Base-by-base conservation (phyloP, 106 monocot genomes). In the Xerophyta viscosa region DNA sequence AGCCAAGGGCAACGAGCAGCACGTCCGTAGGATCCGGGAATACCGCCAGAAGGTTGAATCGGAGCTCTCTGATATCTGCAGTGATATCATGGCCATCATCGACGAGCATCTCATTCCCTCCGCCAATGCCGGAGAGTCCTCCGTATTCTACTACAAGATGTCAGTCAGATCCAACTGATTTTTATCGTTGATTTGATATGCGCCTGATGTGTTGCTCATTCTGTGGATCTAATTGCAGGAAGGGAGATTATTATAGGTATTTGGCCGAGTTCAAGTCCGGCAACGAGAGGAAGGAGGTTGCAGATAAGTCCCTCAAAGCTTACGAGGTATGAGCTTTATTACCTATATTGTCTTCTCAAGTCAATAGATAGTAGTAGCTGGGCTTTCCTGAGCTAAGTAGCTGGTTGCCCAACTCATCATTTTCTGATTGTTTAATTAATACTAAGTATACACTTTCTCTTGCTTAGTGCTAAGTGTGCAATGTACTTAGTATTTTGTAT, bases 101-200 rank as follows among this genome's bases (percentile, higher is more conserved):
- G 83, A 73, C 30, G 77, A 73, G 44, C 83, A 83, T 31, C 70
- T 78, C 46, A 69, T 83, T 11, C 83, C 83, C 1, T 74, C 73
- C 7, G 61, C 83, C 5, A 46, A 47, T 39, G 39, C 77, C 12
- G 59, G 73, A 25, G 83, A 83, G 29, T 74, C 73, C 0, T 21
- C 69, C 18, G 83, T 74, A 29, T 83, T 83, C 74, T 83, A 69
- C 59, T 78, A 74, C 66, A 83, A 83, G 66, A 78, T 83, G 83
- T 83, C 49, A 57, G 64, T 11, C 4, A 3, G 4, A 1, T 9
- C 17, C 18, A 9, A 27, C 50, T 24, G 43, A 29, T 9, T n/a
- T n/a, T n/a, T n/a, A n/a, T n/a, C n/a, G n/a, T n/a, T n/a, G n/a
- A n/a, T n/a, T n/a, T n/a, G n/a, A n/a, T n/a, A n/a, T n/a, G n/a